Evolutionary conservation across 305 asterid genomes (phyloP), one percentile per base, ranked within the genome.

Genomic region (Solanum hybrid): DNA sequence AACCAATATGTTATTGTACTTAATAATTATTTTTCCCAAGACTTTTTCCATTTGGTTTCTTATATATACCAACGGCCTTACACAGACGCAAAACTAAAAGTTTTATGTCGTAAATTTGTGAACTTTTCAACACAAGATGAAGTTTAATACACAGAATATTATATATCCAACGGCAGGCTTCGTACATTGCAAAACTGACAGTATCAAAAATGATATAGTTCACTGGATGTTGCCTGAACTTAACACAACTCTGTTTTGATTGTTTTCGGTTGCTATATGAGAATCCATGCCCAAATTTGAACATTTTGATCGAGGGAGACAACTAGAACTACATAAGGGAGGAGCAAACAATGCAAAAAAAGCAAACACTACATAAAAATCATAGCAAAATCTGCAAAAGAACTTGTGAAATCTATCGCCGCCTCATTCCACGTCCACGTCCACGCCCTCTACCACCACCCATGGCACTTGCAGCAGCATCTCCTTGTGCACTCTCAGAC

Each of bases 401-500:
- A 57, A 61, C 51, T 61, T 24, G 29, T 29, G 32, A 78, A 61
- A 91, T 84, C 79, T 87, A 95, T 92, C 96, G 92, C 90, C 99
- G 95, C 89, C 99, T 91, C 99, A 97, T 97, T 89, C 99, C 99
- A 91, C 99, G 95, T 10, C 98, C 99, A 88, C 98, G 96, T 33
- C 99, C 98, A 14, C 98, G 97, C 57, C 99, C 98, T 92, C 99
- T 90, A 76, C 97, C 98, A 34, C 97, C 98, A 34, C 97, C 98
- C 99, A 96, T 97, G 84, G 95, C 95, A 78, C 94, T 39, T 5
- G 94, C 97, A 7, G 98, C 98, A 37, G 99, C 99, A 70, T 96
- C 99, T 89, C 99, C 99, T 93, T 97, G 99, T 36, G 99, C 98
- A 93, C 99, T 97, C 95, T 97, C 99, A 12, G 99, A 97, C 99